phyloP scores from a whole-genome alignment of 139 green algal species.

The Eudorina sp. region DNA sequence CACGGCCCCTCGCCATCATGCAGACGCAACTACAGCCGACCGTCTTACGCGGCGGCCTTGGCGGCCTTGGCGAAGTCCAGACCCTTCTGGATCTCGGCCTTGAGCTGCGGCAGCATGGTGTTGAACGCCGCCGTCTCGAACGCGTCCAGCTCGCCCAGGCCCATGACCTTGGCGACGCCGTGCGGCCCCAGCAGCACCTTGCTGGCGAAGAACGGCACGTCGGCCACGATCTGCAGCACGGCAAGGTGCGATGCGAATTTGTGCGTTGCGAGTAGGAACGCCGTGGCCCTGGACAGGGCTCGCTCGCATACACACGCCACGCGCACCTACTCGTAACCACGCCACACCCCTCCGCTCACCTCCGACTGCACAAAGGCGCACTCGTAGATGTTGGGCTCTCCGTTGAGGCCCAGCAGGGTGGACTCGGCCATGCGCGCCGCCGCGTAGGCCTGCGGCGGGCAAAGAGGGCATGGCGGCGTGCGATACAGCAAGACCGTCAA shows the following conservation, averaged over 20 bases:
- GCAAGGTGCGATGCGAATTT: no score
- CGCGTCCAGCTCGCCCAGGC: constrained; percentile 73
- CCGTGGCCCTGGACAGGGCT: no score
- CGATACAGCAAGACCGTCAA: no score
- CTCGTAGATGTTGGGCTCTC: constrained; percentile 78
- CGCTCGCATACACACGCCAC: no score
- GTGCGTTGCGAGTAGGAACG: no score
- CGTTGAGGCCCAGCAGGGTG: constrained; percentile 83
- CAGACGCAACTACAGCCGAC: no score
- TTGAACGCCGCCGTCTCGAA: constrained; percentile 80
- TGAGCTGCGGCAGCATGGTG: constrained; percentile 78
- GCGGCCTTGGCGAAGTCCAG: constrained; percentile 59
- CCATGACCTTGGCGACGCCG: constrained; percentile 77
- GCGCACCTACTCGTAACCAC: neutral
- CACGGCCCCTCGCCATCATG: no score
- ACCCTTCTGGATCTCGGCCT: constrained; percentile 82
- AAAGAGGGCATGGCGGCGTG: no score
- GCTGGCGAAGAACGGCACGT: constrained; percentile 63
- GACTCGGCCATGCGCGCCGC: constrained; percentile 88
- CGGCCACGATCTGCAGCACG: constrained; percentile 52
- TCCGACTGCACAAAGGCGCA: constrained; percentile 80
- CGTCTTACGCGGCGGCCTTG: constrained; percentile 12
- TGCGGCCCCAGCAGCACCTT: constrained; percentile 79
- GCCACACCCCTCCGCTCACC: constrained; percentile 17
- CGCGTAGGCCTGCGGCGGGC: constrained; percentile 77